Percentiles rank a stretch among this genome's conserved stretches.
Evolutionary conservation across 345 rosid species (phyloP).

Genomic region (Syzygium aqueum): DNA sequence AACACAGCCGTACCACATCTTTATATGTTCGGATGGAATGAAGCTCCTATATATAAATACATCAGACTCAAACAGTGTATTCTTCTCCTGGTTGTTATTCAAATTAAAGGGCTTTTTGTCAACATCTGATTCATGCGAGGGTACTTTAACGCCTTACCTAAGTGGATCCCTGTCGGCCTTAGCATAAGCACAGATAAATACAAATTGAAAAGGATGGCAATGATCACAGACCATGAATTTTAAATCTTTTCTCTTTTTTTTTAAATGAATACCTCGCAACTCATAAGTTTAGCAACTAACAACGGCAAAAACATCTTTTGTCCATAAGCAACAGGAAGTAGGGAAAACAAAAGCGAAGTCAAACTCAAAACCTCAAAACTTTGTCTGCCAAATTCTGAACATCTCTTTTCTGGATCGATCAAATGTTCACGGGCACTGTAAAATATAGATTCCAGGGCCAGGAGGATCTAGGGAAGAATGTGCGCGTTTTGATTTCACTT

Average conservation of each 20-base stretch:
- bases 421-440: neutral
- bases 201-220: neutral
- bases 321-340: neutral
- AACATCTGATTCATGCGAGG: neutral
- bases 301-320: neutral
- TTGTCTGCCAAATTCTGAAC: neutral
- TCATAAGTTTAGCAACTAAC: neutral
- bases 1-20: neutral
- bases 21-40: neutral
- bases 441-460: neutral
- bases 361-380: neutral
- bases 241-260: neutral
- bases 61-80: neutral
- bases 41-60: neutral
- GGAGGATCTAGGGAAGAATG: neutral
- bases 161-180: neutral
- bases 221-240: neutral
- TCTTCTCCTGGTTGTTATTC: neutral
- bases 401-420: neutral
- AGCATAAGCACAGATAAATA: neutral
- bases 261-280: neutral
- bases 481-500: neutral
- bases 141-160: neutral
- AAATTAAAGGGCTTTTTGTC: constrained; percentile 7
- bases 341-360: neutral